Conservation (phyloP, 768 basidiomycete genomes). For the Boletus edulis region DNA sequence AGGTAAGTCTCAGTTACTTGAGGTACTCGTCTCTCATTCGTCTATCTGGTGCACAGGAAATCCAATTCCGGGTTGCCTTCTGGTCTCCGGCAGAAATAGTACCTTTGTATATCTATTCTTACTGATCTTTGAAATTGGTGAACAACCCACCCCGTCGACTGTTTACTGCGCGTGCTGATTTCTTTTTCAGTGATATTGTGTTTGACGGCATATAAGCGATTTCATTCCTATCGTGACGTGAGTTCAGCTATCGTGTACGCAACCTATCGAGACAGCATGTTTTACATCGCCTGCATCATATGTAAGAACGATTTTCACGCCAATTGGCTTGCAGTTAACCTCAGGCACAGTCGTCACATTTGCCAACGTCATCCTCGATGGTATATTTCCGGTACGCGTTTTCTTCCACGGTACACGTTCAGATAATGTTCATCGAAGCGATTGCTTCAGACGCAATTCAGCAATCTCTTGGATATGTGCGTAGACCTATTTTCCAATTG, state of each 20-base stretch:
- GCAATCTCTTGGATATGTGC: constrained; percentile 2
- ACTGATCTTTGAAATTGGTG: constrained; percentile 11
- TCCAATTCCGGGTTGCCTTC: background rate
- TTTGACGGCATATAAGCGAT: constrained; percentile 4
- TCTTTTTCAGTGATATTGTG: constrained; percentile 3
- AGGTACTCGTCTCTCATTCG: background rate
- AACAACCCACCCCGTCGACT: background rate
- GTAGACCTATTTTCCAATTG: background rate
- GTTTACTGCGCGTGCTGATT: background rate
- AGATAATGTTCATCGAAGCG: background rate
- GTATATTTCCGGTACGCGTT: constrained; percentile 8
- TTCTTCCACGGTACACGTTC: background rate
- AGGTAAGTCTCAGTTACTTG: background rate
- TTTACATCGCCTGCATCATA: constrained; percentile 19
- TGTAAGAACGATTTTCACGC: background rate
- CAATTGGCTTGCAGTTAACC: background rate
- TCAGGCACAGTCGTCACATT: constrained; percentile 12
- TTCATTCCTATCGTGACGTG: constrained; percentile 4
- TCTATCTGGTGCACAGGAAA: background rate
- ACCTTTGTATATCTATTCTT: constrained; percentile 7
- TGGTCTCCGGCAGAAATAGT: background rate
- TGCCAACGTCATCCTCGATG: constrained; percentile 7
- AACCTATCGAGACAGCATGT: constrained; percentile 15
- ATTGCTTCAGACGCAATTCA: constrained; percentile 3
- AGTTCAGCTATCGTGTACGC: background rate